These are phyloP conservation scores for Tetraselmis striata DNA, from an alignment of 139 green algal genomes.

Conservation along the genomic window DNA sequence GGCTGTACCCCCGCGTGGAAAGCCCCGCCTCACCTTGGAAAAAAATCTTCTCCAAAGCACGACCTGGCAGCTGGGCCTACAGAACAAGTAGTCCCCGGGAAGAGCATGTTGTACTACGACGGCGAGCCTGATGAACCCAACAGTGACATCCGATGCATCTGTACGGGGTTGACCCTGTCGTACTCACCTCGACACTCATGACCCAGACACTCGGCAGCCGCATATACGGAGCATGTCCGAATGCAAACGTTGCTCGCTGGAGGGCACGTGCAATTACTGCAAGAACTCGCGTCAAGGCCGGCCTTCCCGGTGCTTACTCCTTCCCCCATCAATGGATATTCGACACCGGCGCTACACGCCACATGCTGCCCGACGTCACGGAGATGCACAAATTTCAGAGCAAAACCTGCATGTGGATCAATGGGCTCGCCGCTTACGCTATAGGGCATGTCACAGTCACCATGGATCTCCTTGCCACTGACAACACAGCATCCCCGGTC, in stretches of 20 bases:
- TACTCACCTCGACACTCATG: background rate
- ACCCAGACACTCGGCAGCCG: background rate
- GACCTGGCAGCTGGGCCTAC: background rate
- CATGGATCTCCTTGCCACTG: too few relatives aligned
- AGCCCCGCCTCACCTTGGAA: background rate
- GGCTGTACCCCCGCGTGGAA: background rate
- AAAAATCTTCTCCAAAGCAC: too few relatives aligned
- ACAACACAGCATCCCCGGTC: too few relatives aligned
- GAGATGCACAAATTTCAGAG: too few relatives aligned
- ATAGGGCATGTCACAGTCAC: too few relatives aligned
- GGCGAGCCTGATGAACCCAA: background rate
- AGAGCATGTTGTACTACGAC: background rate
- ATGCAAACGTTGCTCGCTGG: background rate
- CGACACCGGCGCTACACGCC: background rate
- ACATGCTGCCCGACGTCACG: too few relatives aligned
- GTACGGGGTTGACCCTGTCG: background rate
- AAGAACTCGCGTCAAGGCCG: background rate
- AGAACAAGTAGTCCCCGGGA: background rate
- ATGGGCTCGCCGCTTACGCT: too few relatives aligned
- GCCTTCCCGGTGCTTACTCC: background rate
- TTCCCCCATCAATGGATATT: background rate
- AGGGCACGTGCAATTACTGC: background rate
- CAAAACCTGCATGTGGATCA: too few relatives aligned
- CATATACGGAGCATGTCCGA: background rate
- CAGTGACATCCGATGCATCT: background rate